Conservation (phyloP, 371 early-diverging fungal genomes). For the Rhizomucor pusillus region DNA sequence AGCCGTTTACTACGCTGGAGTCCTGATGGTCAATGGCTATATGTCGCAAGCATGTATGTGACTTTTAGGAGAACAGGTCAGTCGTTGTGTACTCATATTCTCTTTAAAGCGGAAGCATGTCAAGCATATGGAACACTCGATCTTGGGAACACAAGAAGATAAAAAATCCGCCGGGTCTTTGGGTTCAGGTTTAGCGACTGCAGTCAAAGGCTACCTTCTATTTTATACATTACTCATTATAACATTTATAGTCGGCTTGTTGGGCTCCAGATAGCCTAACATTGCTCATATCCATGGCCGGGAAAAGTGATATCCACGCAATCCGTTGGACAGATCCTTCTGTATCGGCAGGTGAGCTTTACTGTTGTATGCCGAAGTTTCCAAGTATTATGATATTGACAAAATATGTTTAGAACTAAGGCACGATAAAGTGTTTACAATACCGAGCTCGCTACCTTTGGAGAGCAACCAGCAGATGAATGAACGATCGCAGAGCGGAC, state of each 20-base stretch:
- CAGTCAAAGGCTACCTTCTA: background rate
- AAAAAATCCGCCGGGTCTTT: conserved; percentile 38
- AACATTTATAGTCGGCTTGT: conserved; percentile 34
- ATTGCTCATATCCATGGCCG: conserved; percentile 36
- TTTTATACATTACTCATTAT: background rate
- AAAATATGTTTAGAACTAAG: conserved; percentile 1
- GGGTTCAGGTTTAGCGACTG: conserved; percentile 28
- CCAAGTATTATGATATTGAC: background rate
- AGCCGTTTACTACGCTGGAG: conserved; percentile 43
- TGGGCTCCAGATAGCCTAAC: conserved; percentile 42
- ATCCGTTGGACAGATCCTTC: conserved; percentile 16
- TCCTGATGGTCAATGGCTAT: conserved; percentile 41
- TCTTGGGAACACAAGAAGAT: conserved; percentile 31
- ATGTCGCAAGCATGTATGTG: conserved; percentile 35
- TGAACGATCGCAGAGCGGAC: background rate
- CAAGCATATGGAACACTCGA: conserved; percentile 44
- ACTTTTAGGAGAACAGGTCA: background rate
- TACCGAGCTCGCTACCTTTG: background rate
- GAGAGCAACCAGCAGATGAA: background rate
- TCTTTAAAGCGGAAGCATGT: conserved; percentile 17
- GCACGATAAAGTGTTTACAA: conserved; percentile 8
- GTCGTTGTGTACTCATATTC: background rate
- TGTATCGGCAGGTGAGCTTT: conserved; percentile 4
- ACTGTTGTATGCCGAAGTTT: background rate
- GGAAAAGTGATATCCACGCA: conserved; percentile 30